These are phyloP conservation scores for Candida sanyaensis DNA, from an alignment of 1,139 yeast genomes.

Conservation along the genomic window DNA sequence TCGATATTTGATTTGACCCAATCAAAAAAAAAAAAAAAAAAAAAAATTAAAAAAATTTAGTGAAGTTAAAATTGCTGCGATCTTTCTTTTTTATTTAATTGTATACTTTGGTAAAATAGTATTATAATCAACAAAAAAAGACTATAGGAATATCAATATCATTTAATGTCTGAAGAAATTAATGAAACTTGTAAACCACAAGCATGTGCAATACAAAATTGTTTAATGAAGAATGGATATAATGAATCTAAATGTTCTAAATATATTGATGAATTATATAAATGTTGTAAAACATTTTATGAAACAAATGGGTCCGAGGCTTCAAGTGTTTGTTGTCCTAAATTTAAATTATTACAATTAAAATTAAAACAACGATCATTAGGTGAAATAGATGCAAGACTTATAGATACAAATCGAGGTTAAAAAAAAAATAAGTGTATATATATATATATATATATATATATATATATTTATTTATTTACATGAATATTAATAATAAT, in stretches of 20 bases:
- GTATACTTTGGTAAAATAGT: neutral
- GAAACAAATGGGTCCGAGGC: constrained; percentile 51
- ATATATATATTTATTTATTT: neutral
- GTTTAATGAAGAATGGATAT: constrained; percentile 53
- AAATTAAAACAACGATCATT: constrained; percentile 58
- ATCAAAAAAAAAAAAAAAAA: too few species aligned
- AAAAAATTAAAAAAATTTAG: too few species aligned
- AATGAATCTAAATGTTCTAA: constrained; percentile 65
- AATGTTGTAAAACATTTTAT: constrained; percentile 62
- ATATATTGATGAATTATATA: constrained; percentile 58
- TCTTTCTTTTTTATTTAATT: neutral
- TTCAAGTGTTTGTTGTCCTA: constrained; percentile 69
- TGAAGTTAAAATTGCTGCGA: constrained; percentile 1
- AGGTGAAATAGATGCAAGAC: constrained; percentile 55
- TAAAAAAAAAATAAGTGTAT: neutral
- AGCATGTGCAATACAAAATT: constrained; percentile 73
- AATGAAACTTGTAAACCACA: constrained; percentile 61
- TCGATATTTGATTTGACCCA: too few species aligned
- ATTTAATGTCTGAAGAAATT: neutral
- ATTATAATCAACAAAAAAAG: neutral
- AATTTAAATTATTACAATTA: constrained; percentile 51
- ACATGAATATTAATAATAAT: neutral
- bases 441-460: neutral
- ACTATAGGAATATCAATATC: neutral
- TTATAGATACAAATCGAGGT: constrained; percentile 23